Evolutionary conservation across 768 basidiomycete genomes (phyloP).

Genomic region (Tephrocybe sp.): DNA sequence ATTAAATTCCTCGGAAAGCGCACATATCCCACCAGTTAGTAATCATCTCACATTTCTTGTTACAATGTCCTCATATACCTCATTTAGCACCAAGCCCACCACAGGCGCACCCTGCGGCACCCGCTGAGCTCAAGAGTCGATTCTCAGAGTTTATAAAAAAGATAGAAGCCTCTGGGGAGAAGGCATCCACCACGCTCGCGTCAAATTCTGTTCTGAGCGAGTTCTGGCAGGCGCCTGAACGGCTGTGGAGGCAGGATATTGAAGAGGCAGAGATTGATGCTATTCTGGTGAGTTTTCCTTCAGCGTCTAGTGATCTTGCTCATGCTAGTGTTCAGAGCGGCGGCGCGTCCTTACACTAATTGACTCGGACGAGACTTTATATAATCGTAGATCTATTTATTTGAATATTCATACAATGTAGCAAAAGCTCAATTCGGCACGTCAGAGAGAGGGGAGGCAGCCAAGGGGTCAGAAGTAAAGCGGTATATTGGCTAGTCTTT

Average conservation of each 20-base stretch:
- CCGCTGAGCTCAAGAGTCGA: conserved; percentile 53
- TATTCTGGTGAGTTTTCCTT: conserved; percentile 48
- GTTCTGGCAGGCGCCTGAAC: conserved; percentile 70
- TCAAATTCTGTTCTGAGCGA: conserved; percentile 29
- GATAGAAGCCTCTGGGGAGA: conserved; percentile 24
- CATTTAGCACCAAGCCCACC: conserved; percentile 35
- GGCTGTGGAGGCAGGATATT: conserved; percentile 55
- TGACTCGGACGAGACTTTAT: conserved; percentile 3
- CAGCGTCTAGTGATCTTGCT: background rate
- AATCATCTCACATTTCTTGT: background rate
- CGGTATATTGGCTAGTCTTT: conserved; percentile 59
- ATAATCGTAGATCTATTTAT: conserved; percentile 5
- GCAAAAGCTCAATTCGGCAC: background rate
- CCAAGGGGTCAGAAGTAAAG: background rate
- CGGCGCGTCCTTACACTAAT: conserved; percentile 55
- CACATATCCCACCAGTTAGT: conserved; percentile 38
- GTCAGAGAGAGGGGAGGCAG: background rate
- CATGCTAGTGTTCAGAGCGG: conserved; percentile 53
- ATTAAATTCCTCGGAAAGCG: conserved; percentile 67
- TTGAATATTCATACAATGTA: conserved; percentile 7
- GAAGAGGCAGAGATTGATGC: conserved; percentile 65
- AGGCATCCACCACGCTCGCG: conserved; percentile 12
- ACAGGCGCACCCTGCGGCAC: conserved; percentile 67
- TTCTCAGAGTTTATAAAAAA: conserved; percentile 47
- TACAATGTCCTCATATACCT: conserved; percentile 1